phyloP scores from a whole-genome alignment of 2,329 filamentous ascomycete species.

The Dactylellina cionopaga region DNA sequence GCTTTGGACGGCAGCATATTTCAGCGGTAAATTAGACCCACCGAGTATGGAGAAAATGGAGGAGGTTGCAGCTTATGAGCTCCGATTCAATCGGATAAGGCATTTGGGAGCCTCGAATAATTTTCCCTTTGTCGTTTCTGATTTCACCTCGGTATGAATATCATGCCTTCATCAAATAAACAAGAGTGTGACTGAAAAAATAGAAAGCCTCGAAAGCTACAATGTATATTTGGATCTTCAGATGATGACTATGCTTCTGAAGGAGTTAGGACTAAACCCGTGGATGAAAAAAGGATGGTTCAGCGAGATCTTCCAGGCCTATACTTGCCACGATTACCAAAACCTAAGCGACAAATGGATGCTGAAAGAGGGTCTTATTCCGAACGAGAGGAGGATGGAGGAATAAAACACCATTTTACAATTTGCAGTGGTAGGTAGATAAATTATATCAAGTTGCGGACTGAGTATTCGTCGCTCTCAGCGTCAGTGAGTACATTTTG shows the following conservation, averaged over 20 bases:
- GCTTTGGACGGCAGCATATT: conserved; percentile 28
- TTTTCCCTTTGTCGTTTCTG: conserved; percentile 6
- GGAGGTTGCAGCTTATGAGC: conserved; percentile 14
- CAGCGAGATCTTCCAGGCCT: conserved; percentile 1
- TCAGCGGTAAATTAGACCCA: conserved; percentile 23
- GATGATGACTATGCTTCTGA: conserved; percentile 14
- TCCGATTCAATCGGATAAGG: conserved; percentile 10
- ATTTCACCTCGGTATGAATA: no score
- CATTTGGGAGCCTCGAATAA: conserved; percentile 10
- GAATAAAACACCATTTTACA: no score
- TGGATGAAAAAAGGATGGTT: conserved; percentile 19
- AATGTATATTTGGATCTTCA: neutral
- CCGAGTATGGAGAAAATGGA: conserved; percentile 29
- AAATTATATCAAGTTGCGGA: no score
- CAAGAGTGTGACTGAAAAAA: neutral
- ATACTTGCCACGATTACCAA: neutral
- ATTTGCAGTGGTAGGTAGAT: no score
- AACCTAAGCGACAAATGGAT: conserved; percentile 12
- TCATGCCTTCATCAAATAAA: no score
- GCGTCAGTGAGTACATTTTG: no score
- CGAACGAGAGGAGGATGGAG: no score
- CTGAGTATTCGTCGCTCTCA: no score
- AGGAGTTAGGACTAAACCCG: conserved; percentile 29
- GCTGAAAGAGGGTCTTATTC: no score
- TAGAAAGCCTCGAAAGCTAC: neutral